Percentiles rank a stretch among this genome's conserved stretches.
Conservation (phyloP, 2,329 filamentous ascomycete genomes). For the Aspergillus cejpii region DNA sequence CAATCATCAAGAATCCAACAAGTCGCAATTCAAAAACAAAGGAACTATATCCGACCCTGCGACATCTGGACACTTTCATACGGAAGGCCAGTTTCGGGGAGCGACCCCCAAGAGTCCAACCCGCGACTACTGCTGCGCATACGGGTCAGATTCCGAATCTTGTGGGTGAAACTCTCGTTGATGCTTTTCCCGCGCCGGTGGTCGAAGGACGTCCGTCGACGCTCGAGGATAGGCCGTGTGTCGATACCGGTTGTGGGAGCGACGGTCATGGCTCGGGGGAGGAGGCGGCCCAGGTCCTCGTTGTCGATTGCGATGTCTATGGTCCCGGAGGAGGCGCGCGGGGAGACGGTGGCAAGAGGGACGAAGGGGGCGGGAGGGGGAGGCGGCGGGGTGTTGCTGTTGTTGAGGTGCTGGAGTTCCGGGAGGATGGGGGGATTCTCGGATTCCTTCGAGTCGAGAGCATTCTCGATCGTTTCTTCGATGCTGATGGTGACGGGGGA, state of each 20-base stretch:
- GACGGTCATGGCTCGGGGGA: slow-evolving; percentile 35
- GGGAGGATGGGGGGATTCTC: slow-evolving; percentile 48
- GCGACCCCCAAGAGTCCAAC: slow-evolving; percentile 20
- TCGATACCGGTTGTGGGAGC: slow-evolving; percentile 27
- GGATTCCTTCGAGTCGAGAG: slow-evolving; percentile 16
- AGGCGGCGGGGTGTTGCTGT: slow-evolving; percentile 43
- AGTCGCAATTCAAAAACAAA: not conserved
- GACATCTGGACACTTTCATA: slow-evolving; percentile 23
- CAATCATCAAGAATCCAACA: slow-evolving; percentile 2
- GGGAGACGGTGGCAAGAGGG: slow-evolving; percentile 21
- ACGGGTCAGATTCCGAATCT: slow-evolving; percentile 49
- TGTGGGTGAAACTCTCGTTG: slow-evolving; percentile 52
- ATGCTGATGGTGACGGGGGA: slow-evolving; percentile 47
- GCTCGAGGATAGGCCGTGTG: slow-evolving; percentile 24
- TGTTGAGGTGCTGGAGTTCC: slow-evolving; percentile 55
- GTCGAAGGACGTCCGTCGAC: slow-evolving; percentile 39
- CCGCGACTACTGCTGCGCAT: slow-evolving; percentile 54
- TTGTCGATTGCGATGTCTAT: slow-evolving; percentile 40
- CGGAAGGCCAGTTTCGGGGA: slow-evolving; percentile 18
- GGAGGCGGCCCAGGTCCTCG: slow-evolving; percentile 29
- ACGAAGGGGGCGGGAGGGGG: slow-evolving; percentile 42
- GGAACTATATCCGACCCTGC: slow-evolving; percentile 16
- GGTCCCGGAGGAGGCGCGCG: slow-evolving; percentile 34
- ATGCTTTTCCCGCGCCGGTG: slow-evolving; percentile 51
- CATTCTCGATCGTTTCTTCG: slow-evolving; percentile 47